phyloP scores from a whole-genome alignment of 2,329 filamentous ascomycete species.

The Diplodia sapinea region DNA sequence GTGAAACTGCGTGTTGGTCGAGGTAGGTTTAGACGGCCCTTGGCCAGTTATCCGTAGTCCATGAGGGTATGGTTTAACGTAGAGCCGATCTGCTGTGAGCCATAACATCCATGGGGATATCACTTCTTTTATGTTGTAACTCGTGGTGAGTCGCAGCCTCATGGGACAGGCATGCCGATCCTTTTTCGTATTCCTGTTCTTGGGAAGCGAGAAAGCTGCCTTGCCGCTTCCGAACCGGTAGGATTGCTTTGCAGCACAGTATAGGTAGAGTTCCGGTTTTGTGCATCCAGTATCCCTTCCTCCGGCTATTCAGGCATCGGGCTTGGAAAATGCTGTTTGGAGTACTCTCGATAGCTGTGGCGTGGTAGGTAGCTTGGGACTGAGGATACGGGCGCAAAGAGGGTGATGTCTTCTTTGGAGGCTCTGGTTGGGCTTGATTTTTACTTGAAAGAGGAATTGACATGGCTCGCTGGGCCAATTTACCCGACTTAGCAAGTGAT shows the following conservation, averaged over 20 bases:
- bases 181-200: neutral
- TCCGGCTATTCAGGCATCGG: neutral
- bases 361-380: neutral
- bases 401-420: neutral
- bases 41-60: neutral
- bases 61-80: neutral
- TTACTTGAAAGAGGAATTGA: neutral
- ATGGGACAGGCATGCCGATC: conserved; percentile 8
- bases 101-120: neutral
- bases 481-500: conserved; percentile 21
- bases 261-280: neutral
- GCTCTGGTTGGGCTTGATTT: conserved; percentile 12
- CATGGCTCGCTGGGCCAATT: neutral
- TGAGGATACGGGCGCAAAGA: neutral
- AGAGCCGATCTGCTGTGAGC: neutral
- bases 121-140: neutral
- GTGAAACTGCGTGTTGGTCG: neutral
- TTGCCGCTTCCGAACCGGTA: neutral
- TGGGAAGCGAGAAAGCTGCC: neutral
- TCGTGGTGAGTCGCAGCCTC: neutral
- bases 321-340: neutral
- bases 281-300: neutral
- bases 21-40: neutral
- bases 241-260: neutral
- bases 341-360: neutral